Evolutionary conservation across 805 yeast genomes (phyloP).

Genomic region (Teunomyces cretensis): DNA sequence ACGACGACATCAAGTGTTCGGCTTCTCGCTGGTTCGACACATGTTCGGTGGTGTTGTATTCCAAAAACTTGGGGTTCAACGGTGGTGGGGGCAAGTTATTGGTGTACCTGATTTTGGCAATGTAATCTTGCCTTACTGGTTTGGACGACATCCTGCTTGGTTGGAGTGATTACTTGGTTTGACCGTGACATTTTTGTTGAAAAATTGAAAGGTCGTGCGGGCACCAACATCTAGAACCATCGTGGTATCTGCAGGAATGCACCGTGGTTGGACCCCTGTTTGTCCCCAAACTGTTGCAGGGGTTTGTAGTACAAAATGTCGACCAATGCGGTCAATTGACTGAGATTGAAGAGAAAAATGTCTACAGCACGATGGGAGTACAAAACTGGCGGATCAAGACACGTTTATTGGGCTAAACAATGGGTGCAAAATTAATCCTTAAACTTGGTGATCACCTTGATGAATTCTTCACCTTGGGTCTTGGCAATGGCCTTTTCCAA

Average conservation of each 20-base stretch:
- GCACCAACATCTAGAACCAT: neutral
- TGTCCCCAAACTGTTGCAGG: too few species aligned
- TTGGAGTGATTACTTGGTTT: neutral
- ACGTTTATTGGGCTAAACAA: neutral
- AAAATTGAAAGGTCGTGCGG: neutral
- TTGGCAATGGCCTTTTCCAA: conserved; percentile 22
- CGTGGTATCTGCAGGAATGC: too few species aligned
- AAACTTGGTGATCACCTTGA: conserved; percentile 18
- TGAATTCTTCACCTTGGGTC: conserved; percentile 20
- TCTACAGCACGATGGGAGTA: too few species aligned
- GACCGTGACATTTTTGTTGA: neutral
- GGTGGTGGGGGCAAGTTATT: conserved; percentile 93
- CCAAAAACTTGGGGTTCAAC: conserved; percentile 80
- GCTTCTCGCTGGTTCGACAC: conserved; percentile 38
- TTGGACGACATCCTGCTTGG: conserved; percentile 24
- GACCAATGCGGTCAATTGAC: too few species aligned
- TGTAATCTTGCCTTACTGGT: conserved; percentile 66
- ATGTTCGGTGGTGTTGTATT: conserved; percentile 44
- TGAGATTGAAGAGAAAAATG: too few species aligned
- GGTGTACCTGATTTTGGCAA: conserved; percentile 78
- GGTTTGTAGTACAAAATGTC: too few species aligned
- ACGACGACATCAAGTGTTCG: conserved; percentile 60
- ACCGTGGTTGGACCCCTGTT: too few species aligned
- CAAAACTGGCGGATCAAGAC: too few species aligned
- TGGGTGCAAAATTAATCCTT: conserved; percentile 3